Evolutionary conservation across 768 basidiomycete genomes (phyloP), one percentile per base, ranked within the genome.

Genomic region (Neoboletus magnificus): DNA sequence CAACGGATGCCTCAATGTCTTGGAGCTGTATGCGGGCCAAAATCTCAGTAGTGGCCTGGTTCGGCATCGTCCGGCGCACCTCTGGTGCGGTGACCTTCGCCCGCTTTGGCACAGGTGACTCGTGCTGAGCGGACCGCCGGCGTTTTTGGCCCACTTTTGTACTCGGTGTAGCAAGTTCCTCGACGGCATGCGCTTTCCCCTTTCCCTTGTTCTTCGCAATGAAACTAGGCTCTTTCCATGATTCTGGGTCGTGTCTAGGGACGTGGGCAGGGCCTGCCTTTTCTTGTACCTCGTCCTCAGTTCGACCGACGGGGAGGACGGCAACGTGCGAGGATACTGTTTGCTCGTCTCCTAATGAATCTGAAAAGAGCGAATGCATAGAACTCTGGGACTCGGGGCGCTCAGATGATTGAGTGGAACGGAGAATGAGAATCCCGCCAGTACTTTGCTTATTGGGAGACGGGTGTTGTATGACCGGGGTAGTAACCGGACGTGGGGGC

Each of bases 171-270:
- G 50, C 56, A 29, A 12, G 50, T n/a, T 50, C 60, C 22, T 57
- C 41, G 22, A 54, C 40, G 15, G 50, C 53, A 3, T 22, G 58
- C 5, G 55, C 54, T 46, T 67, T 66, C 1, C 50, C 62, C 27
- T 69, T 66, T 9, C 48, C 56, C 40, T 62, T 66, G 40, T 36
- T 45, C 42, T 47, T 68, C 23, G 55, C 6, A 48, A 73, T 62
- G 52, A 73, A 73, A 45, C 70, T 73, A 12, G 71, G 71, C 22
- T 62, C 52, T 47, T 66, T 68, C 71, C 71, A 73, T 47, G 70
- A 57, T 22, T 56, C 59, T 5, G 66, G 30, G 46, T 74, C 63
- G 36, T 73, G 73, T 39, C 36, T 45, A 25, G 59, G 51, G 32
- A 40, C 30, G 12, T 43, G 41, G 4, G 7, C 5, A 40, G 37